Percentiles rank a stretch among this genome's conserved stretches.
These are phyloP conservation scores for Ramaria sp. DNA, from an alignment of 768 basidiomycete genomes.

Conservation along the genomic window DNA sequence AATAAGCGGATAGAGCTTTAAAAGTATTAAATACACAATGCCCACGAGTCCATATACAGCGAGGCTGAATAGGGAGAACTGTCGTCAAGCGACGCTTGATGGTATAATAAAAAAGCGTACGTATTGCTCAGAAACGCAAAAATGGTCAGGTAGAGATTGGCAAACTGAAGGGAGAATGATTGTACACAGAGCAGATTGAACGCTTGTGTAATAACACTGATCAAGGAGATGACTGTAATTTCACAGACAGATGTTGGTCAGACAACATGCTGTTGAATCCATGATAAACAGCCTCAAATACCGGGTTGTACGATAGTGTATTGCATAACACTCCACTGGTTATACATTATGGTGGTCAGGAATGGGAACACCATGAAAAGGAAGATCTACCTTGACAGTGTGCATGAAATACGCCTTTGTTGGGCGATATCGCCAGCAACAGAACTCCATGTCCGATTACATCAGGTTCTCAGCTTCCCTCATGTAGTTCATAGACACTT, in stretches of 20 bases:
- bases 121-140: slow-evolving; percentile 78
- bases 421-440: slow-evolving; percentile 72
- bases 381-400: slow-evolving; percentile 40
- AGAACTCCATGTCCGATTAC: slow-evolving; percentile 38
- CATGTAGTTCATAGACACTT: slow-evolving; percentile 19
- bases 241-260: background rate
- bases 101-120: slow-evolving; percentile 21
- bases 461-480: background rate
- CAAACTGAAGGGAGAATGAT: slow-evolving; percentile 47
- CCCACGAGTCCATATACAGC: slow-evolving; percentile 67
- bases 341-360: background rate
- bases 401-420: slow-evolving; percentile 90
- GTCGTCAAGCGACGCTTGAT: background rate
- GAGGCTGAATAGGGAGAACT: slow-evolving; percentile 31
- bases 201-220: slow-evolving; percentile 68
- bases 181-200: slow-evolving; percentile 60
- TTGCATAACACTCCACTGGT: slow-evolving; percentile 74
- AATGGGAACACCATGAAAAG: background rate
- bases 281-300: slow-evolving; percentile 9
- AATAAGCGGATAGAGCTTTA: background rate
- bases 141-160: slow-evolving; percentile 57
- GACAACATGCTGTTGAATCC: background rate
- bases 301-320: slow-evolving; percentile 67
- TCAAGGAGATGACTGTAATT: slow-evolving; percentile 46
- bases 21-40: background rate